Base-by-base conservation (phyloP, 768 basidiomycete species). In the Rhizopogon sp. region DNA sequence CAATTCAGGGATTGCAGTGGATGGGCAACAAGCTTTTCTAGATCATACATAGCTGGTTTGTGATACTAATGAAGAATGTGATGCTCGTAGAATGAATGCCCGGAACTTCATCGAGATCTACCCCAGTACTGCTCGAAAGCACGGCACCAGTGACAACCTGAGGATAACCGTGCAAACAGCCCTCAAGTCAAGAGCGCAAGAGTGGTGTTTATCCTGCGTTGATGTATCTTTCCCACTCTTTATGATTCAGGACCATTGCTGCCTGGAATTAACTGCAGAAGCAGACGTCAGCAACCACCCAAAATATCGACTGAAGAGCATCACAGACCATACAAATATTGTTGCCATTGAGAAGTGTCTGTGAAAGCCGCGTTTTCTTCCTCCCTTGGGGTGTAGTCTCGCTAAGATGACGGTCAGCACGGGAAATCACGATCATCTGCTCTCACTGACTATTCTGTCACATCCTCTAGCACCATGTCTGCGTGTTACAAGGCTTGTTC, bases 391-490 rank as follows among this genome's bases (percentile, higher is more conserved):
- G 77, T n/a, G 92, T 95, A 11, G 73, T 84, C 72, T 97, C 93
- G 68, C 96, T 98, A 60, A 11, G 55, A 33, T 43, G 40, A 40
- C 53, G 16, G n/a, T 39, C 49, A 28, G 39, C 41, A 43, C 43
- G 52, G 33, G 42, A 47, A 16, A 49, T 37, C 47, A 29, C 55
- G 28, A 41, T 37, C 33, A 41, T 39, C 13, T 39, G 17, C 50
- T 42, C 3, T 39, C 22, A 76, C 92, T 60, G 56, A 98, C 96
- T 87, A 97, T 75, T 99, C 96, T 6, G 84, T 95, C 7, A 98
- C 96, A 62, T 99, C 94, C 67, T 98, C 93, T 52, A 99, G 73
- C 6, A 95, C 93, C 88, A 95, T 92, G 67, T 93, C 91, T 93
- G 52, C 28, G 20, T 37, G 28, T 37, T 37, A 39, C 39, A 25